Evolutionary conservation across 768 basidiomycete genomes (phyloP), one percentile per base, ranked within the genome.

Genomic region (Russula abietina): DNA sequence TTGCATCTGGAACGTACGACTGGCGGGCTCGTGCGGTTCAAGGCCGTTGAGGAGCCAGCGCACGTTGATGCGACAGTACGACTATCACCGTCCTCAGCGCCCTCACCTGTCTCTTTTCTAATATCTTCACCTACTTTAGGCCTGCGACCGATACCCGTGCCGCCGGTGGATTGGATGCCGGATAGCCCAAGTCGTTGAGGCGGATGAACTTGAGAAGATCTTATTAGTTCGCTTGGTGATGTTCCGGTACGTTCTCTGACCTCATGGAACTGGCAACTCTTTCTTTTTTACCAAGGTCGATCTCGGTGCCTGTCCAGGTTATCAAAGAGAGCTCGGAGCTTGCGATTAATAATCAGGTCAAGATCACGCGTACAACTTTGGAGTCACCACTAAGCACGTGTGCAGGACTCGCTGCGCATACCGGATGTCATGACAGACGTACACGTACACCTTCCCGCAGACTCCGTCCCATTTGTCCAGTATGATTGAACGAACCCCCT

Each of bases 1-100:
- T 94, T 39, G 86, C 84, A n/a, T 50, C 81, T 96, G 16, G 94
- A 96, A 69, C 83, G 94, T 14, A 84, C 90, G 2, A 85, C 97
- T 48, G 93, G 91, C 2, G 81, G 86, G 26, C 86, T 98, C 22
- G 89, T 89, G n/a, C 77, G 94, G 36, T 88, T 81, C 67, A 97
- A 97, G 70, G 94, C 93, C 0, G 95, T 98, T 7, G 88, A 97
- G 68, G 94, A 88, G 86, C 83, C 91, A 0, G 88, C 90, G 67
- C 77, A 80, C 68, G 72, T 84, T 14, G 84, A 87, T 61, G 73
- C 51, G 14, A 30, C n/a, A 5, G 32, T 73, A 74, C 59, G 2
- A 30, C 5, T 60, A 36, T 39, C 62, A 46, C 58, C 50, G 51
- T 66, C 57, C 16, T 67, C 65, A 39, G 51, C 32, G 57, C 67